Percentiles rank a stretch among this genome's conserved stretches.
These are phyloP conservation scores for Boletus rufocinnamomeus DNA, from an alignment of 768 basidiomycete species.

Conservation along the genomic window DNA sequence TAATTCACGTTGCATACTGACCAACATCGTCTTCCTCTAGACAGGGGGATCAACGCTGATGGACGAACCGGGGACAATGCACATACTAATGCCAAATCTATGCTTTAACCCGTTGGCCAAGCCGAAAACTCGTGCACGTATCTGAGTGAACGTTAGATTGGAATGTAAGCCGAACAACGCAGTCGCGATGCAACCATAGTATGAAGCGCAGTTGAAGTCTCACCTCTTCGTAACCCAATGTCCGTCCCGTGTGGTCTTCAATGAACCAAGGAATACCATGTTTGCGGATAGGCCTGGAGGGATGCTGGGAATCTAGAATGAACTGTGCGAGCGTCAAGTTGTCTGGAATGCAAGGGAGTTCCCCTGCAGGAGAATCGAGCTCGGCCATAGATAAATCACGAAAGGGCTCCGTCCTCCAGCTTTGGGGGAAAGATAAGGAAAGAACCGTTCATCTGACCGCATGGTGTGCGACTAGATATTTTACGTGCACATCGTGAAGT, in stretches of 20 bases:
- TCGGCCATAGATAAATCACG: slow-evolving; percentile 25
- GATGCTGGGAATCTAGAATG: slow-evolving; percentile 38
- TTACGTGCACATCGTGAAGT: not conserved
- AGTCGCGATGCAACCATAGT: not conserved
- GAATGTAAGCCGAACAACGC: not conserved
- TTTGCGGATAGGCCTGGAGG: slow-evolving; percentile 29
- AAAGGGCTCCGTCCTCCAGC: too few species aligned
- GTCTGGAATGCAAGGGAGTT: slow-evolving; percentile 39
- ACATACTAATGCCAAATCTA: slow-evolving; percentile 38
- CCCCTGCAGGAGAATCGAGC: slow-evolving; percentile 31
- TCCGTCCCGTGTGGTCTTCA: slow-evolving; percentile 42
- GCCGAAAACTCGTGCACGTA: slow-evolving; percentile 39
- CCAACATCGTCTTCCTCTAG: slow-evolving; percentile 43
- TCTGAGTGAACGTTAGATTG: slow-evolving; percentile 21
- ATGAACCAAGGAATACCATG: slow-evolving; percentile 40
- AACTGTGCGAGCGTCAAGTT: slow-evolving; percentile 41
- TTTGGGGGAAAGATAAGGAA: not conserved
- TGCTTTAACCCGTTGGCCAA: slow-evolving; percentile 40
- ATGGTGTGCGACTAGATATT: not conserved
- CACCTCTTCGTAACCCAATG: slow-evolving; percentile 41
- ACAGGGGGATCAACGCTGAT: not conserved
- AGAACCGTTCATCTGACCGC: too few species aligned
- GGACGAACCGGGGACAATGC: not conserved
- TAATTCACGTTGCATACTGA: slow-evolving; percentile 20
- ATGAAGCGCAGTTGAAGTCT: not conserved